Evolutionary conservation across 495 filamentous ascomycete genomes (phyloP).

Genomic region (Patellaria atrata): DNA sequence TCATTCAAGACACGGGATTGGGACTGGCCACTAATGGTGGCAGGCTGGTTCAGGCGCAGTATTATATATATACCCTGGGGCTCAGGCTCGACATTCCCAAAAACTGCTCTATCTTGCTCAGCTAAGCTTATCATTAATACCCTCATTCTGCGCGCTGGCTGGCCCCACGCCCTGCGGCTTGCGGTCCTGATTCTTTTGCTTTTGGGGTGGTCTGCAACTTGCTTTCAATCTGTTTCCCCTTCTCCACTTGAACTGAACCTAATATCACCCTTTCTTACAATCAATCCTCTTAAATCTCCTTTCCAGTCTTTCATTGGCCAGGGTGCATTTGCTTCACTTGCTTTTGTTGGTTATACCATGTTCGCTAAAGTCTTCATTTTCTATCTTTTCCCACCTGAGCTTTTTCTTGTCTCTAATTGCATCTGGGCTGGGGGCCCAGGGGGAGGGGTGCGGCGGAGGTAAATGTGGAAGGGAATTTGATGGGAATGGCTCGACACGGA

Average conservation of each 20-base stretch:
- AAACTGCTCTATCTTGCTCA: slow-evolving; percentile 3
- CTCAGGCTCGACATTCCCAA: slow-evolving; percentile 16
- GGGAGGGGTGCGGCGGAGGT: too few relatives aligned
- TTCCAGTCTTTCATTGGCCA: slow-evolving; percentile 3
- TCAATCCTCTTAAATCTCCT: slow-evolving; percentile 7
- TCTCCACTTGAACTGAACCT: slow-evolving; percentile 6
- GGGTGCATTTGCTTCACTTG: background rate
- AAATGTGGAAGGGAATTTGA: too few relatives aligned
- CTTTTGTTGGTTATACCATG: slow-evolving; percentile 17
- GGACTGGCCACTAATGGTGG: slow-evolving; percentile 14
- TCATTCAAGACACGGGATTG: slow-evolving; percentile 7
- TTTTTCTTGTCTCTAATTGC: too few relatives aligned
- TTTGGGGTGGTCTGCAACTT: too few relatives aligned
- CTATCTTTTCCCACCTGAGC: too few relatives aligned
- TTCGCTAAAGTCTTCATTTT: slow-evolving; percentile 1
- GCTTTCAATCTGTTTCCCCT: too few relatives aligned
- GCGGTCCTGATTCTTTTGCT: too few relatives aligned
- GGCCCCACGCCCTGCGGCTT: slow-evolving; percentile 16
- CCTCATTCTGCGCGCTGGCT: slow-evolving; percentile 13
- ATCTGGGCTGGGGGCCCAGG: too few relatives aligned
- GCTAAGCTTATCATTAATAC: slow-evolving; percentile 20
- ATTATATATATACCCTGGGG: slow-evolving; percentile 15
- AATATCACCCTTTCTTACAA: background rate
- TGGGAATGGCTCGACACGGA: too few relatives aligned
- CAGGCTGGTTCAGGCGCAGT: slow-evolving; percentile 6